phyloP scores from a whole-genome alignment of 2,329 filamentous ascomycete genomes.

The Leptographium galeiforme region DNA sequence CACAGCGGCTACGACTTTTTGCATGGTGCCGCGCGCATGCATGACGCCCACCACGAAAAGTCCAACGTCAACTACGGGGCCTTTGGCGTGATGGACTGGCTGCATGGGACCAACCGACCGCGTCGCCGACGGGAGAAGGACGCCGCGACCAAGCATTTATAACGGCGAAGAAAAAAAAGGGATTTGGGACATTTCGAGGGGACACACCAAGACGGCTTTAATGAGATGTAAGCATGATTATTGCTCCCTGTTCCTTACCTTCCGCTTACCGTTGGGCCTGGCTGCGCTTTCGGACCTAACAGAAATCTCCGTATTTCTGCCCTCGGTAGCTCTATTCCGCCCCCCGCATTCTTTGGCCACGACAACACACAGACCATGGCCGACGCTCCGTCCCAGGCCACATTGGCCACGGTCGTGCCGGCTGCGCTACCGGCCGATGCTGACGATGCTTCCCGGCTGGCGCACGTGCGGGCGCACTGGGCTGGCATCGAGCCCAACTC shows the following conservation, averaged over 20 bases:
- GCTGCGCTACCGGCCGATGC: neutral
- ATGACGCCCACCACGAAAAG: conserved; percentile 44
- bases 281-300: neutral
- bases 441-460: conserved; percentile 5
- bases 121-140: too few species aligned
- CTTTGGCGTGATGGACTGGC: conserved; percentile 39
- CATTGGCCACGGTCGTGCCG: neutral
- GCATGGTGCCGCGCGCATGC: conserved; percentile 29
- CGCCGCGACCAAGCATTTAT: too few species aligned
- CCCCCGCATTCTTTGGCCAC: neutral
- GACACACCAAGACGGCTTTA: too few species aligned
- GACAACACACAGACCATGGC: neutral
- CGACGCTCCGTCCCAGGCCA: neutral
- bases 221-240: too few species aligned
- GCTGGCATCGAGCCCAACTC: conserved; percentile 28
- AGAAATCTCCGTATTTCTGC: neutral
- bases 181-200: too few species aligned
- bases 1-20: conserved; percentile 47
- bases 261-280: too few species aligned
- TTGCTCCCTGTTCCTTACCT: too few species aligned
- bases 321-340: neutral
- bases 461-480: conserved; percentile 18
- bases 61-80: conserved; percentile 41
- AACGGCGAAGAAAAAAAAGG: too few species aligned
- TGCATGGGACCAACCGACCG: conserved; percentile 30